Evolutionary conservation across 352 stramenopile genomes (phyloP).

Genomic region (Phytophthora chlamydospora): DNA sequence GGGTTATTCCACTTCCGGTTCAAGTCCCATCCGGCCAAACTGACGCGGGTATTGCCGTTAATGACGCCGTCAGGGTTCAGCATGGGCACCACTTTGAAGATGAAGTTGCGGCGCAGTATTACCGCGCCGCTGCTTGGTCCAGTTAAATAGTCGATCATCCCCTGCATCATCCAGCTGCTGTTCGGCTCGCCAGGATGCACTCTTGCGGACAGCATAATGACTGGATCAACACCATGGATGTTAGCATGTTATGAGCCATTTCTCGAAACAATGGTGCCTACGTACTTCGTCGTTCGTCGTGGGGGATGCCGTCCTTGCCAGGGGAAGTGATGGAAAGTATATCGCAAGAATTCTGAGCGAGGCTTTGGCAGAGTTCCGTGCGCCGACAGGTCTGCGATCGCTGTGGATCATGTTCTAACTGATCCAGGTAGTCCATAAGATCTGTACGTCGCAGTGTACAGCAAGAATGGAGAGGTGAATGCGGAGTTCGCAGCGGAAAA

Average conservation of each 20-base stretch:
- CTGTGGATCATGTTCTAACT: slow-evolving; percentile 56
- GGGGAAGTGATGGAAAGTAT: slow-evolving; percentile 89
- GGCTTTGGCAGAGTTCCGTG: slow-evolving; percentile 83
- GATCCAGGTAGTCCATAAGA: slow-evolving; percentile 74
- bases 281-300: slow-evolving; percentile 60
- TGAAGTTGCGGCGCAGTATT: slow-evolving; percentile 76
- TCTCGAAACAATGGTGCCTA: not conserved
- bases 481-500: not conserved
- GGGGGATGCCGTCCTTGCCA: slow-evolving; percentile 42
- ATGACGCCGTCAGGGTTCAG: slow-evolving; percentile 94
- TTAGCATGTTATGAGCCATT: not conserved
- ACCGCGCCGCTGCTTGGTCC: slow-evolving; percentile 59
- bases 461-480: not conserved
- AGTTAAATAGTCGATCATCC: slow-evolving; percentile 92
- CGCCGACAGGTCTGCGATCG: slow-evolving; percentile 53
- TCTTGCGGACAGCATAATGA: slow-evolving; percentile 87
- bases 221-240: slow-evolving; percentile 18
- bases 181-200: slow-evolving; percentile 92
- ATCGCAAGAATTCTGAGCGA: slow-evolving; percentile 86
- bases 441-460: slow-evolving; percentile 46
- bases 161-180: slow-evolving; percentile 93
- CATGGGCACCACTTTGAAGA: slow-evolving; percentile 94
- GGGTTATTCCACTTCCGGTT: slow-evolving; percentile 84
- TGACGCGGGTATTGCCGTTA: slow-evolving; percentile 92
- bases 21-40: slow-evolving; percentile 82